A percentile compares a stretch with the other conserved stretches of the same genome.
phyloP scores from a whole-genome alignment of 2,329 filamentous ascomycete genomes.

The Fusarium goolgardi region DNA sequence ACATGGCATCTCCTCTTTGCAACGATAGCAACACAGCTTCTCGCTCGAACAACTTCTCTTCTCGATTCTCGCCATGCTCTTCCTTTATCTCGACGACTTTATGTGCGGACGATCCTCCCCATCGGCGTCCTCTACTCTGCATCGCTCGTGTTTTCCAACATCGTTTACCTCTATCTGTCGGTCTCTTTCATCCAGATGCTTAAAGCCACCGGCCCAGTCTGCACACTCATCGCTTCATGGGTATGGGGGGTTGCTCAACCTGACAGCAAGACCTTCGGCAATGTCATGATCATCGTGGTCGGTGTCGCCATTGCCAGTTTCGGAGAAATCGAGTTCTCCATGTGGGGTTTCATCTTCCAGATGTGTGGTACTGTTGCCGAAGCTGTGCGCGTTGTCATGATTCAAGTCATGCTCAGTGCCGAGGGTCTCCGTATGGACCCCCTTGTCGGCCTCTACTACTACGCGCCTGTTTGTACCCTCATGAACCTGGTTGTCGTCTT shows the following conservation, averaged over 20 bases:
- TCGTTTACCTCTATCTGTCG: slow-evolving; percentile 74
- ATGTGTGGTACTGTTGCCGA: slow-evolving; percentile 82
- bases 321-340: slow-evolving; percentile 76
- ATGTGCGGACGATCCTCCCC: slow-evolving; percentile 72
- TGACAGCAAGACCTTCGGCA: slow-evolving; percentile 57
- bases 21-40: slow-evolving; percentile 72
- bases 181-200: slow-evolving; percentile 79
- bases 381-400: slow-evolving; percentile 84
- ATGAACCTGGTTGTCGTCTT: slow-evolving; percentile 81
- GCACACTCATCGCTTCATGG: slow-evolving; percentile 75
- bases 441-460: slow-evolving; percentile 89
- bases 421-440: slow-evolving; percentile 88
- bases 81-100: slow-evolving; percentile 70
- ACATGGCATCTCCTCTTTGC: slow-evolving; percentile 77
- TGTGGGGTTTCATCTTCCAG: slow-evolving; percentile 75
- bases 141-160: slow-evolving; percentile 74
- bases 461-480: slow-evolving; percentile 82
- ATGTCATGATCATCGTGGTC: slow-evolving; percentile 63
- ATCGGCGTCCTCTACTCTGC: slow-evolving; percentile 74
- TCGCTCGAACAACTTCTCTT: slow-evolving; percentile 71
- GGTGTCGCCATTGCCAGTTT: slow-evolving; percentile 65
- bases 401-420: slow-evolving; percentile 81
- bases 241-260: slow-evolving; percentile 64
- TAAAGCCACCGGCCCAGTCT: slow-evolving; percentile 75
- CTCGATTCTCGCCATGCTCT: slow-evolving; percentile 72